Evolutionary conservation across 768 basidiomycete species (phyloP).

Genomic region (Lentinula aciculospora): DNA sequence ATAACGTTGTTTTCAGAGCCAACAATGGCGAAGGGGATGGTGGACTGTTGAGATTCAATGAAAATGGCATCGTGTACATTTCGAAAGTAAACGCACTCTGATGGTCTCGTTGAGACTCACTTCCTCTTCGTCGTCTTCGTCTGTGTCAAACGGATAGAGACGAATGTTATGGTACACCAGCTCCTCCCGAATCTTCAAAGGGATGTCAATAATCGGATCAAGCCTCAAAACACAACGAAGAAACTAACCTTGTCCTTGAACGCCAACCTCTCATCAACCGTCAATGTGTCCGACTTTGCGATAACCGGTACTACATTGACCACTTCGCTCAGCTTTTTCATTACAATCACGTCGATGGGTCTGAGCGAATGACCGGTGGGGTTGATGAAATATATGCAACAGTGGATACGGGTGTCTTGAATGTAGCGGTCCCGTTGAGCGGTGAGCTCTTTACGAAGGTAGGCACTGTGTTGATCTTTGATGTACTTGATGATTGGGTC

Average conservation of each 20-base stretch:
- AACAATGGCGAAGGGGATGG: slow-evolving; percentile 95
- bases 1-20: slow-evolving; percentile 96
- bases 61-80: too few relatives aligned
- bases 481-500: slow-evolving; percentile 99
- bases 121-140: slow-evolving; percentile 93
- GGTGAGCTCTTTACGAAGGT: slow-evolving; percentile 97
- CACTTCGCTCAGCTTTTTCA: slow-evolving; percentile 98
- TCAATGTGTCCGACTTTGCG: slow-evolving; percentile 94
- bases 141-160: slow-evolving; percentile 94
- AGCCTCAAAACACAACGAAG: background rate
- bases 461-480: slow-evolving; percentile 98
- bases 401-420: slow-evolving; percentile 97
- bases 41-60: too few relatives aligned
- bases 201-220: background rate
- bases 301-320: slow-evolving; percentile 99
- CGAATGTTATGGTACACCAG: slow-evolving; percentile 88
- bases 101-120: slow-evolving; percentile 85
- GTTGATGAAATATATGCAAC: slow-evolving; percentile 97
- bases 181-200: slow-evolving; percentile 82
- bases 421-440: slow-evolving; percentile 99
- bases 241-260: slow-evolving; percentile 85
- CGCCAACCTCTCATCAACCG: slow-evolving; percentile 82
- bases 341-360: slow-evolving; percentile 95
- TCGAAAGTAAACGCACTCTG: slow-evolving; percentile 50
- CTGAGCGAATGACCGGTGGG: slow-evolving; percentile 97